Conservation (phyloP, 148 eudicot species). For the Nepenthes mirabilis region DNA sequence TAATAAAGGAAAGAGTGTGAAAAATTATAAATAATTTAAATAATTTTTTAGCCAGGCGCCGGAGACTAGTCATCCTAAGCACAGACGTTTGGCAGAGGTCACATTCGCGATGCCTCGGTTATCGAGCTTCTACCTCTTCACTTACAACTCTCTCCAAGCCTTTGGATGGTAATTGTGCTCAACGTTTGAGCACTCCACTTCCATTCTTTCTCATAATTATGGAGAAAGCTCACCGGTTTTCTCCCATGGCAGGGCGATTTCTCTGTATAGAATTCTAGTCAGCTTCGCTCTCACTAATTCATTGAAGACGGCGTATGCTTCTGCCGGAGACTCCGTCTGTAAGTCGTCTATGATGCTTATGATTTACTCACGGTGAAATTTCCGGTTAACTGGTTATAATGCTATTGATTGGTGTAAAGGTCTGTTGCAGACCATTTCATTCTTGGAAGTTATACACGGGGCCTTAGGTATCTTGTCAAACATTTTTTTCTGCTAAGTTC, state of each 20-base stretch:
- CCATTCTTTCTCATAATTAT: not conserved
- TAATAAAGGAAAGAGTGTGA: too few species aligned
- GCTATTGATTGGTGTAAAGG: slow-evolving; percentile 17
- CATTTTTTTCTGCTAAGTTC: too few species aligned
- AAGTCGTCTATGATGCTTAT: slow-evolving; percentile 7
- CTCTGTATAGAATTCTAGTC: slow-evolving; percentile 25
- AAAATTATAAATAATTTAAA: too few species aligned
- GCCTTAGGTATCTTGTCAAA: slow-evolving; percentile 38
- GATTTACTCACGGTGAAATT: too few species aligned
- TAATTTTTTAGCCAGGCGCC: too few species aligned
- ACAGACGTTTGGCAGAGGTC: too few species aligned
- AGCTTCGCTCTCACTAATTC: slow-evolving; percentile 31
- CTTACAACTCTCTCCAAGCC: slow-evolving; percentile 62
- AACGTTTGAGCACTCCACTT: too few species aligned
- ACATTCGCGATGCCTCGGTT: slow-evolving; percentile 25
- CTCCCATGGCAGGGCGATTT: slow-evolving; percentile 38
- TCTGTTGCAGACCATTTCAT: slow-evolving; percentile 56
- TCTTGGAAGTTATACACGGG: slow-evolving; percentile 89
- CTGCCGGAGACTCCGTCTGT: slow-evolving; percentile 63
- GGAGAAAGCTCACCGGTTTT: not conserved
- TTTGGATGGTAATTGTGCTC: slow-evolving; percentile 44
- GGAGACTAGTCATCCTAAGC: too few species aligned
- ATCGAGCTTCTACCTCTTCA: slow-evolving; percentile 45
- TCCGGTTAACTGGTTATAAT: not conserved
- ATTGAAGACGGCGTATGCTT: slow-evolving; percentile 36